Evolutionary conservation across 805 yeast genomes (phyloP).

Genomic region (Candida railenensis): DNA sequence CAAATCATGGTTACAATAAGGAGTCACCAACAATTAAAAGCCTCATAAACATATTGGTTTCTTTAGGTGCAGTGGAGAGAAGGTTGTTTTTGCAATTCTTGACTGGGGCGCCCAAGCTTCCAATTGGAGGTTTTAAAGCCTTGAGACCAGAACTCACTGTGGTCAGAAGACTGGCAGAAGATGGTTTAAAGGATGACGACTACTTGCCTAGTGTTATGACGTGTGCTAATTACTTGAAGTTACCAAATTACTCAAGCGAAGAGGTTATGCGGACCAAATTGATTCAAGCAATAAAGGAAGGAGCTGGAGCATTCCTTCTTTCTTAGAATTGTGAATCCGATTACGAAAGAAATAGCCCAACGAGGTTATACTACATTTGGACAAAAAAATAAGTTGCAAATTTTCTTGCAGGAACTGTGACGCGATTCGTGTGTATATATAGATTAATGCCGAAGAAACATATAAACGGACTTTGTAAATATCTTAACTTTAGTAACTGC

Average conservation of each 20-base stretch:
- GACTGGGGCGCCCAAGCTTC: slow-evolving; percentile 91
- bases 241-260: slow-evolving; percentile 75
- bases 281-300: slow-evolving; percentile 75
- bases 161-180: slow-evolving; percentile 80
- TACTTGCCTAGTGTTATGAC: slow-evolving; percentile 98
- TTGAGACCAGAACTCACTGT: slow-evolving; percentile 83
- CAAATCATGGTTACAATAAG: slow-evolving; percentile 85
- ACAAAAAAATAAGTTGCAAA: no score
- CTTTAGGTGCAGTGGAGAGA: slow-evolving; percentile 54
- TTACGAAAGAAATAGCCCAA: no score
- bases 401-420: no score
- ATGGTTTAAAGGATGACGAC: slow-evolving; percentile 64
- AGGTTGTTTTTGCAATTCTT: slow-evolving; percentile 79
- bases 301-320: slow-evolving; percentile 81
- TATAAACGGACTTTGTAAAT: no score
- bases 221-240: slow-evolving; percentile 89
- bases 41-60: slow-evolving; percentile 60
- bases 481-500: no score
- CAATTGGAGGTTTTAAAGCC: slow-evolving; percentile 89
- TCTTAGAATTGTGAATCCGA: slow-evolving; percentile 52
- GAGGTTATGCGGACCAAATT: slow-evolving; percentile 60
- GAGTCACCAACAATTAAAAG: slow-evolving; percentile 64
- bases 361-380: no score
- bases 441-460: not conserved
- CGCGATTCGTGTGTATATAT: not conserved